Evolutionary conservation across 1,284 basidiomycete genomes (phyloP), one percentile per base, ranked within the genome.

Genomic region (Apiotrichum brassicae): DNA sequence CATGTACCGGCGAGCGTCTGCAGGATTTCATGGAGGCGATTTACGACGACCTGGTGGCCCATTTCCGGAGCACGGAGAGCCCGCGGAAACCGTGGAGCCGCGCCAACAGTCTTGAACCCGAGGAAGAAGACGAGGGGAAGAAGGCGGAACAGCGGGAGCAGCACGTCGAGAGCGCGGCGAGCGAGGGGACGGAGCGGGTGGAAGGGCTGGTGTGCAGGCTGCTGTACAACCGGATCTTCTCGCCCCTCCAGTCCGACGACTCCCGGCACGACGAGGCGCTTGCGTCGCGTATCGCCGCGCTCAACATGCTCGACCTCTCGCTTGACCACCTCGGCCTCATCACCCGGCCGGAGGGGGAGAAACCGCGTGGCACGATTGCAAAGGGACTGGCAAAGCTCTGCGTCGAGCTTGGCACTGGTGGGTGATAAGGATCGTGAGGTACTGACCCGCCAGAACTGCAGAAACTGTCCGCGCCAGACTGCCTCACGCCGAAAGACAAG

Each of bases 221-320:
- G 20, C 84, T 90, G 58, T 92, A 87, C 63, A 85, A 86, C 61
- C 71, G 82, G 40, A 64, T 87, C 19, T 87, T 85, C 64, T 75
- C 80, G 3, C 82, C 81, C 2, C 75, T 81, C 2, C 78, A 77
- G 0, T 84, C 86, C 0, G 86, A 89, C 54, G 90, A 95, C 64
- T 77, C 81, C 0, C 83, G 82, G 2, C 89, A 92, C 62, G 90
- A 97, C 63, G 87, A 89, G 61, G 85, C 88, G 0, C 75, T 97
- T 4, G 82, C 89, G 0, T 88, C 84, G 59, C 82, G 91, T 4
- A 84, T 97, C 20, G 87, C 88, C 11, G 92, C 90, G 0, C 77
- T 97, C 37, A 92, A 93, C 61, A 81, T 91, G 76, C 76, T 95
- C 0, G 92, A 95, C 64, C 75, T 97, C 1, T 80, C 82, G 2